Evolutionary conservation across 768 basidiomycete genomes (phyloP).

Genomic region (Pulveroboletus ravenelii): DNA sequence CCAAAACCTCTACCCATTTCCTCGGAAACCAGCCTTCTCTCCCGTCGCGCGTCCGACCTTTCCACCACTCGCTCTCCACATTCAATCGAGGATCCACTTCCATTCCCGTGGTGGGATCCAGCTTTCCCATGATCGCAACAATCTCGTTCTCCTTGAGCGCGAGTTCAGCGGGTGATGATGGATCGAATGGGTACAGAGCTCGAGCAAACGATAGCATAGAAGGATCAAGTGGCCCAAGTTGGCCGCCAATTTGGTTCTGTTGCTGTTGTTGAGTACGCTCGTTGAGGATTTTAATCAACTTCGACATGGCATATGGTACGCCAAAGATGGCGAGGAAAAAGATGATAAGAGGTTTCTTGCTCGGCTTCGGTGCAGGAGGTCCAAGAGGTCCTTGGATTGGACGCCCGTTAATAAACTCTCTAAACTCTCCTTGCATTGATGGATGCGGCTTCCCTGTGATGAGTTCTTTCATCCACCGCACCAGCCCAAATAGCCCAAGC

Average conservation of each 20-base stretch:
- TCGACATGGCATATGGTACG: constrained; percentile 89
- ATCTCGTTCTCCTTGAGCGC: constrained; percentile 84
- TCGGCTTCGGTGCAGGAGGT: constrained; percentile 51
- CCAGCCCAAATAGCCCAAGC: constrained; percentile 83
- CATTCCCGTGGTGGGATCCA: constrained; percentile 62
- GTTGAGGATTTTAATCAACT: constrained; percentile 74
- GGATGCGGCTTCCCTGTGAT: constrained; percentile 44
- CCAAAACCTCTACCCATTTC: constrained; percentile 78
- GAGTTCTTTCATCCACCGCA: constrained; percentile 77
- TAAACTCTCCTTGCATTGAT: constrained; percentile 61
- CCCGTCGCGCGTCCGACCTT: constrained; percentile 87
- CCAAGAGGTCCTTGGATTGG: constrained; percentile 47
- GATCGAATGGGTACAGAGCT: constrained; percentile 72
- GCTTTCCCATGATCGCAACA: constrained; percentile 82
- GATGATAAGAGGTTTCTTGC: constrained; percentile 85
- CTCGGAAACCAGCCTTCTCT: constrained; percentile 92
- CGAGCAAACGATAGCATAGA: constrained; percentile 78
- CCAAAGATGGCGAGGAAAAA: constrained; percentile 94
- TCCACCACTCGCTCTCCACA: constrained; percentile 83
- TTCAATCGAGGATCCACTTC: constrained; percentile 66
- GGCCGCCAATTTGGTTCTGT: constrained; percentile 33
- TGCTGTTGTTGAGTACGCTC: constrained; percentile 52
- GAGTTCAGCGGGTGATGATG: constrained; percentile 74
- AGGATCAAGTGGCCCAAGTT: constrained; percentile 65
- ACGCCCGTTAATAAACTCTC: constrained; percentile 66